A percentile compares a stretch with the other conserved stretches of the same genome.
Evolutionary conservation across 2,329 filamentous ascomycete species (phyloP).

Genomic region (Furcasterigmium furcatum): DNA sequence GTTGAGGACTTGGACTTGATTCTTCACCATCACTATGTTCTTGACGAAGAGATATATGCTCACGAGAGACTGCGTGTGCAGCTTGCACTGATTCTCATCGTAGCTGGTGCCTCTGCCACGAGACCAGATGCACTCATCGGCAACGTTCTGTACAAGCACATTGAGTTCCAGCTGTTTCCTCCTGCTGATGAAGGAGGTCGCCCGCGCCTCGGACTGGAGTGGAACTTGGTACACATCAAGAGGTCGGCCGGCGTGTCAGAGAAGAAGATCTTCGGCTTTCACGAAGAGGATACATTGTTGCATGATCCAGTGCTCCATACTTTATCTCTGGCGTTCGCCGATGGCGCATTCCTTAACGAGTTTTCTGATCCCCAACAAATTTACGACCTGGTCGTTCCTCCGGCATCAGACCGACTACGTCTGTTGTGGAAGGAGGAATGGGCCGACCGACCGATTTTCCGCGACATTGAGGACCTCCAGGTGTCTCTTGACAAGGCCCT

Average conservation of each 20-base stretch:
- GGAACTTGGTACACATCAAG: conserved; percentile 21
- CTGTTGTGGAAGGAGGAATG: conserved; percentile 16
- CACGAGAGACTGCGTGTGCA: conserved; percentile 19
- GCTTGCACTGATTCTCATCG: conserved; percentile 13
- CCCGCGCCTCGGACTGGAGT: conserved; percentile 13
- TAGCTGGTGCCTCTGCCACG: conserved; percentile 17
- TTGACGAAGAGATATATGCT: conserved; percentile 16
- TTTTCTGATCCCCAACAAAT: conserved; percentile 16
- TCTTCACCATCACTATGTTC: conserved; percentile 16
- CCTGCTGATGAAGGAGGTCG: conserved; percentile 9
- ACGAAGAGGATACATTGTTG: conserved; percentile 15
- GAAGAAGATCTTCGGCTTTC: conserved; percentile 18
- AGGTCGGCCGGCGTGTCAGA: conserved; percentile 15
- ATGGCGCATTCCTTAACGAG: conserved; percentile 18
- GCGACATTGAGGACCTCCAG: conserved; percentile 13
- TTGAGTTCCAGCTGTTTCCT: conserved; percentile 20
- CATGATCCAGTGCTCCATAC: conserved; percentile 15
- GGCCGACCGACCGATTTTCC: conserved; percentile 16
- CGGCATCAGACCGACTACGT: conserved; percentile 12
- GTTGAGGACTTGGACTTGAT: conserved; percentile 17
- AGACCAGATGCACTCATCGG: conserved; percentile 18
- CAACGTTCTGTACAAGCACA: conserved; percentile 17
- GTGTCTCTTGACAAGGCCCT: conserved; percentile 20
- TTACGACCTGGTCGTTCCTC: conserved; percentile 17
- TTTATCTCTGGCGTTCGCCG: conserved; percentile 17